Conservation (phyloP, 129 eudicot species). For the Chrysanthemum seticuspe region DNA sequence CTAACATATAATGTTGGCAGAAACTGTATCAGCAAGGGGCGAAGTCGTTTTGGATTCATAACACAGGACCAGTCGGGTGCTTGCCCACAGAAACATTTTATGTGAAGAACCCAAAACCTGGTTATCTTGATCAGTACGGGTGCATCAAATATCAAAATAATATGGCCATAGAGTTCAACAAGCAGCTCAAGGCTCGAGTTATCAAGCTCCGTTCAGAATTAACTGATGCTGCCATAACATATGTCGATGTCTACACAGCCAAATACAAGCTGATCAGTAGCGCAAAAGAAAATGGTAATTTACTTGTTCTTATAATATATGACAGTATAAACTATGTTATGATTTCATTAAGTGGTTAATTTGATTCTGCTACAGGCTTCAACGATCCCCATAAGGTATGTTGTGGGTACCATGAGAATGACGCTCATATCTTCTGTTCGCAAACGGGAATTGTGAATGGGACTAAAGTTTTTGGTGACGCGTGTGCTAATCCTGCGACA, state of each 20-base stretch:
- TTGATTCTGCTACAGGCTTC: slow-evolving; percentile 49
- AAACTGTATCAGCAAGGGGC: slow-evolving; percentile 61
- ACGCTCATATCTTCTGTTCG: slow-evolving; percentile 47
- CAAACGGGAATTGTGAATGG: slow-evolving; percentile 40
- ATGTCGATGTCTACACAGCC: slow-evolving; percentile 58
- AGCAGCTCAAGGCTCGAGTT: slow-evolving; percentile 50
- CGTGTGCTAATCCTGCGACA: slow-evolving; percentile 44
- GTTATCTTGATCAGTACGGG: slow-evolving; percentile 52
- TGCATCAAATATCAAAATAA: slow-evolving; percentile 54
- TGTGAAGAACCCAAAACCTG: slow-evolving; percentile 45
- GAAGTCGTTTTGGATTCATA: slow-evolving; percentile 65
- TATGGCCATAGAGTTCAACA: slow-evolving; percentile 56
- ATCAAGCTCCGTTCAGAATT: slow-evolving; percentile 44
- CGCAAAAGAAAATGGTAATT: slow-evolving; percentile 40
- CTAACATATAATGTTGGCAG: slow-evolving; percentile 40
- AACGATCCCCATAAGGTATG: slow-evolving; percentile 49
- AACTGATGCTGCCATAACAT: slow-evolving; percentile 55
- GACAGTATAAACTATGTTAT: no score
- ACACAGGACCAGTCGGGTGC: slow-evolving; percentile 76
- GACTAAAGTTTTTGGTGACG: slow-evolving; percentile 39
- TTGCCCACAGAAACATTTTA: slow-evolving; percentile 39
- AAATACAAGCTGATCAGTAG: slow-evolving; percentile 55
- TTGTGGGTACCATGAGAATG: slow-evolving; percentile 50
- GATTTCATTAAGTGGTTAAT: no score
- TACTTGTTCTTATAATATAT: neutral